phyloP scores from a whole-genome alignment of 371 early-diverging fungal genomes.

The Fennellomyces sp. region DNA sequence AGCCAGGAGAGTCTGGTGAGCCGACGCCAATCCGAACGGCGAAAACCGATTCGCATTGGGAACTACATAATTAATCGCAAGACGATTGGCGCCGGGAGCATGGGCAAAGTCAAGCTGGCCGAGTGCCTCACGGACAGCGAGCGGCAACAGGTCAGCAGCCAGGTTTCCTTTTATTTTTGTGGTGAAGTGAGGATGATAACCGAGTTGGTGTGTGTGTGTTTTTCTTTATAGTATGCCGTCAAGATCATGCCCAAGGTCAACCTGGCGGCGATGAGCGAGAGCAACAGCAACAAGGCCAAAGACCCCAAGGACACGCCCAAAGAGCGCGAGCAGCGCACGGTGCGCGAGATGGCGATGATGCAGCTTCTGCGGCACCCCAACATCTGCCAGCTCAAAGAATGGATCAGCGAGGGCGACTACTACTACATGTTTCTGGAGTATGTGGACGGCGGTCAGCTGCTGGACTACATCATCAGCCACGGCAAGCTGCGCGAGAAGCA shows the following conservation, averaged over 20 bases:
- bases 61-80: conserved; percentile 63
- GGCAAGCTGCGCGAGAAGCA: conserved; percentile 72
- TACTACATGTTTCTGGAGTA: conserved; percentile 92
- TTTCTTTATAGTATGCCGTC: conserved; percentile 40
- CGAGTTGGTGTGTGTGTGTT: background rate
- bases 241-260: conserved; percentile 56
- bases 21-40: conserved; percentile 37
- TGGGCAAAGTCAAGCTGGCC: conserved; percentile 98
- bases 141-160: conserved; percentile 36
- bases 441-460: conserved; percentile 74
- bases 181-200: too few species aligned
- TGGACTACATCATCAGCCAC: conserved; percentile 77
- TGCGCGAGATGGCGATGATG: conserved; percentile 82
- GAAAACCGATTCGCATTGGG: conserved; percentile 37
- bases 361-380: conserved; percentile 82
- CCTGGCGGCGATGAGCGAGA: conserved; percentile 10
- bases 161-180: too few species aligned
- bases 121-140: conserved; percentile 45
- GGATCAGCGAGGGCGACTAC: conserved; percentile 67
- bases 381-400: conserved; percentile 74
- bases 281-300: conserved; percentile 18
- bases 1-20: conserved; percentile 21
- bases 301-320: conserved; percentile 55
- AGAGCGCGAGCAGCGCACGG: conserved; percentile 72
- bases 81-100: conserved; percentile 96